Conservation (phyloP, 148 eudicot genomes). For the Cornus controversa region DNA sequence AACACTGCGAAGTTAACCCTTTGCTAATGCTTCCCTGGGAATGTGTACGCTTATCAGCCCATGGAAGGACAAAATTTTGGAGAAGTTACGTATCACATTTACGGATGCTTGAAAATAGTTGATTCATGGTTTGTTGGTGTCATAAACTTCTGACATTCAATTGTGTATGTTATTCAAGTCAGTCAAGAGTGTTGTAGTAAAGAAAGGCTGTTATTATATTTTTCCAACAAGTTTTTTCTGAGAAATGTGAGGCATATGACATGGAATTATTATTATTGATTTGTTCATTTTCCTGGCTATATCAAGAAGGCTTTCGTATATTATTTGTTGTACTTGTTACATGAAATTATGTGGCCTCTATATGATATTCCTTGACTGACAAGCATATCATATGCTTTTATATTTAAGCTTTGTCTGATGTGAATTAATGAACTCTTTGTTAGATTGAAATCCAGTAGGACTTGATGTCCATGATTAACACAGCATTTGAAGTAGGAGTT, state of each 20-base stretch:
- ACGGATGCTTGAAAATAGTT: slow-evolving; percentile 1
- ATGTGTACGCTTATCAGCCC: slow-evolving; percentile 10
- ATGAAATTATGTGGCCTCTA: neutral
- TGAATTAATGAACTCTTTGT: no score
- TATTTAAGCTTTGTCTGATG: no score
- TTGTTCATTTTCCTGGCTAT: neutral
- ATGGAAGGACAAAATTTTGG: neutral
- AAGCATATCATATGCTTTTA: neutral
- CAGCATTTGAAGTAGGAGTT: no score
- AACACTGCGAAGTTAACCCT: neutral
- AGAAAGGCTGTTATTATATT: neutral
- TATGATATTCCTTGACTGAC: neutral
- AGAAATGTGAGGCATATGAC: neutral
- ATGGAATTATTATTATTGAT: neutral
- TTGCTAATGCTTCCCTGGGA: neutral
- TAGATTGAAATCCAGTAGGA: no score
- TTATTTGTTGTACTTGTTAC: no score
- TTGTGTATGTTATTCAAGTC: slow-evolving; percentile 5
- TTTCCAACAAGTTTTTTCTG: neutral
- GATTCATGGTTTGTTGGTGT: neutral
- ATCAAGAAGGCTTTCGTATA: no score
- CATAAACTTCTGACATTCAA: neutral
- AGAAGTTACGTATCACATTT: slow-evolving; percentile 6
- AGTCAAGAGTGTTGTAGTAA: neutral
- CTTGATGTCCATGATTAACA: no score